Conservation (phyloP, 2,329 filamentous ascomycete species). For the Acarospora socialis region DNA sequence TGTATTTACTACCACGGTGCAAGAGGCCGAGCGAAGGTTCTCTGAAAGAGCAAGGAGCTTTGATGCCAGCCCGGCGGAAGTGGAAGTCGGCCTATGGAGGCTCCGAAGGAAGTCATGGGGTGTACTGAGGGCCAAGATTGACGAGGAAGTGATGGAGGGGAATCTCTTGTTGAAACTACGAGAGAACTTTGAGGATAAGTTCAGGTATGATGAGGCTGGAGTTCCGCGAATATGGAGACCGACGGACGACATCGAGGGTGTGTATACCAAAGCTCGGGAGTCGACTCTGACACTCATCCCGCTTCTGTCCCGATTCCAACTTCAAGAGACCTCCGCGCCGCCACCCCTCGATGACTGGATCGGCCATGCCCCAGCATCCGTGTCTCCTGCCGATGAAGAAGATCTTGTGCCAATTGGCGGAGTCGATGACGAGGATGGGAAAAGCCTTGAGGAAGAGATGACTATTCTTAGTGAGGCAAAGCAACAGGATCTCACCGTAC, state of each 20-base stretch:
- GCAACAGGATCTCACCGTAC: slow-evolving; percentile 75
- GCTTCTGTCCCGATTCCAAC: slow-evolving; percentile 68
- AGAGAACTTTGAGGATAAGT: slow-evolving; percentile 98
- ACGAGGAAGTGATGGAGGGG: slow-evolving; percentile 96
- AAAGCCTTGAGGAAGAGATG: slow-evolving; percentile 92
- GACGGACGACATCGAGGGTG: slow-evolving; percentile 89
- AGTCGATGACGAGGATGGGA: slow-evolving; percentile 86
- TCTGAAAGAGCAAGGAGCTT: slow-evolving; percentile 82
- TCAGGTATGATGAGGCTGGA: slow-evolving; percentile 89
- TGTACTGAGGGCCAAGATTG: slow-evolving; percentile 75
- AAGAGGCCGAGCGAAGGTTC: slow-evolving; percentile 74
- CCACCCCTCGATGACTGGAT: slow-evolving; percentile 80
- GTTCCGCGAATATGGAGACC: slow-evolving; percentile 95
- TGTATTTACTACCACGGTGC: slow-evolving; percentile 67
- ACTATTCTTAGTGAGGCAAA: slow-evolving; percentile 83
- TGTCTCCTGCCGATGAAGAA: slow-evolving; percentile 74
- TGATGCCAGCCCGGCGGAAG: slow-evolving; percentile 80
- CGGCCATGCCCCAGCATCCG: slow-evolving; percentile 58
- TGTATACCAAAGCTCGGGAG: slow-evolving; percentile 84
- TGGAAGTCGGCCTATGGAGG: slow-evolving; percentile 84
- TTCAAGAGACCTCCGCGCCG: slow-evolving; percentile 56
- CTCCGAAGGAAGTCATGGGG: slow-evolving; percentile 89
- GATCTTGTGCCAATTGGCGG: slow-evolving; percentile 81
- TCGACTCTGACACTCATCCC: slow-evolving; percentile 85
- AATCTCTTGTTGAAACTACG: slow-evolving; percentile 89